Base-by-base conservation (phyloP, 2,329 filamentous ascomycete genomes). In the Epichloe baconii region DNA sequence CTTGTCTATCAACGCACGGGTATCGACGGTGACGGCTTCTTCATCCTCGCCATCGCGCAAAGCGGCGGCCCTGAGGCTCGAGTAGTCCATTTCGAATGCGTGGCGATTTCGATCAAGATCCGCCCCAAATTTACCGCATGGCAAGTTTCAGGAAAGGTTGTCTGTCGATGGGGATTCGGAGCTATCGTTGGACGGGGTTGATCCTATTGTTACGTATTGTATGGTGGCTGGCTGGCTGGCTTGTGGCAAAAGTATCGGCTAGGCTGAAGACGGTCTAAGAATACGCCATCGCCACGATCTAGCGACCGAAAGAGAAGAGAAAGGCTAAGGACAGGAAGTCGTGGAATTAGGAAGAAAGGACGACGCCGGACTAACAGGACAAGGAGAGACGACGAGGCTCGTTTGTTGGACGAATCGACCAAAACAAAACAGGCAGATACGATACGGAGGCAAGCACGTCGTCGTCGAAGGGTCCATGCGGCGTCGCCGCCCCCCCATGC, bases 1-100 rank as follows among this genome's bases (percentile, higher is more conserved):
- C 69, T 98, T 98, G 71, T 97, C 94, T 64, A 98, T 98, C 60
- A 98, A 70, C 43, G 93, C 93, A 62, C 94, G 79, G 47, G 93
- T 98, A 64, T 98, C 95, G 62, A 98, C 93, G 0, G 93, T 98
- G 52, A 98, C 93, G 42, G 93, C 93, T 68, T 97, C 93, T 67
- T 97, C 93, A 60, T 95, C 88, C 54, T 89, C 86, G 57, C 87
- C 87, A 52, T 88, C 85, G 52, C 79, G 82, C 72, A 98, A 79
- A 26, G 93, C 93, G 61, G 88, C 86, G 59, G 91, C 89, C 63
- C 88, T 86, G 57, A 98, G 75, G 62, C 84, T 79, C 37, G 82
- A 78, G 61, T 85, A 85, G 66, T 87, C 82, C 82, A 88, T 87
- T 35, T 58, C 31, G 62, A 45, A 37, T 8, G 3, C 15, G n/a